These are phyloP conservation scores for Colletotrichum aenigma DNA, from an alignment of 2,329 filamentous ascomycete species.

Conservation along the genomic window DNA sequence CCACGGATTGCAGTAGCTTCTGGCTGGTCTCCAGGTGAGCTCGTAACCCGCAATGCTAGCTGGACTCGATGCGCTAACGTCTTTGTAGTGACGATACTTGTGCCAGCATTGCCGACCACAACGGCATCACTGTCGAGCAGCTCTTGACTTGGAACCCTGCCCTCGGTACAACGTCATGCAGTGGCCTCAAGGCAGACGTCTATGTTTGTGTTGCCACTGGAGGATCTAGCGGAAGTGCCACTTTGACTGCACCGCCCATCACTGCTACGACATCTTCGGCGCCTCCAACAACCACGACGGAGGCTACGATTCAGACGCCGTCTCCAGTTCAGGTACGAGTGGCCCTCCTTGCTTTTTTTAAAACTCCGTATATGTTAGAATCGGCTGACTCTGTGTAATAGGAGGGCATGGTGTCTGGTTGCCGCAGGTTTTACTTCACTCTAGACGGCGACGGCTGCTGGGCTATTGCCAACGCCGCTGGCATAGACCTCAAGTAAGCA, in stretches of 20 bases:
- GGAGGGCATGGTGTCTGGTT: background rate
- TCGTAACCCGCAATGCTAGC: background rate
- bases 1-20: background rate
- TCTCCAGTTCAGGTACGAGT: background rate
- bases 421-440: background rate
- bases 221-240: background rate
- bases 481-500: background rate
- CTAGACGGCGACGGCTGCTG: constrained; percentile 7
- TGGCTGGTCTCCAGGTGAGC: background rate
- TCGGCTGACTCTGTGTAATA: background rate
- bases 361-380: accelerated
- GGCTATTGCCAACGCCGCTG: background rate
- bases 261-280: background rate
- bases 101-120: background rate
- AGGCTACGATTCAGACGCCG: background rate
- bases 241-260: background rate
- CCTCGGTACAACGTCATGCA: background rate
- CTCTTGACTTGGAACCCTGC: background rate
- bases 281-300: background rate
- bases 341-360: background rate
- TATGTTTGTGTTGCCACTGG: background rate
- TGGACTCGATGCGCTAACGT: background rate
- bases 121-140: background rate
- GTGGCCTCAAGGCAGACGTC: background rate
- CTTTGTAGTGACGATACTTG: background rate